Base-by-base conservation (phyloP, 1,139 yeast species). In the Candida frijolesensis region DNA sequence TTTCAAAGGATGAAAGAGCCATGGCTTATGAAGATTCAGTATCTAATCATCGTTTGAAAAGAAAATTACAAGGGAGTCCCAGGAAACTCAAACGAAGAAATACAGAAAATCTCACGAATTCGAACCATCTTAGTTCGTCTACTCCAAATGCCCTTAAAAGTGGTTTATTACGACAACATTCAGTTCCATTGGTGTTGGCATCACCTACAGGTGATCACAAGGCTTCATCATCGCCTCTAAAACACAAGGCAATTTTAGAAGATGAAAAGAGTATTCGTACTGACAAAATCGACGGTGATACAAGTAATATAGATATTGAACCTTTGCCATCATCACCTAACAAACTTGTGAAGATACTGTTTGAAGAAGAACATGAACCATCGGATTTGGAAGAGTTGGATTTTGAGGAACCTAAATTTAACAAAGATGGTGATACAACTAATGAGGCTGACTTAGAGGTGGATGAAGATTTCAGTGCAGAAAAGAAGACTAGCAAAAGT, bases 1-100 rank as follows among this genome's bases (percentile, higher is more conserved):
- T 45, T 5, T 22, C 37, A 2, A 53, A 44, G 38, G 54, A 48
- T 8, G 61, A 59, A 30, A 58, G 50, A 34, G 50, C 54, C 12
- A 50, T 44, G 54, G 59, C 41, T 4, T 48, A 48, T 48, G 59
- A 57, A 4, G 62, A 57, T 46, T 53, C 58, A 41, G 39, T 57
- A 37, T 38, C 52, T 11, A 48, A 49, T 11, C 52, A 54, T 18
- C 51, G 47, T 25, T 29, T 52, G 2, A 57, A 56, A 30, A 38
- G 53, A 27, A 47, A 44, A 41, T 34, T 45, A 27, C 32, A 39
- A 30, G 19, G 16, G 3, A 43, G 50, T 46, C 50, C 51, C 11
- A 37, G 27, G 12, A 54, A 49, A 44, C 32, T 43, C 33, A 49
- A 50, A 44, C 43, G 50, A 18, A 43, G 42, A 12, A 42, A 42